Evolutionary conservation across 2,329 filamentous ascomycete genomes (phyloP).

Genomic region (Calonectria ilicicola): DNA sequence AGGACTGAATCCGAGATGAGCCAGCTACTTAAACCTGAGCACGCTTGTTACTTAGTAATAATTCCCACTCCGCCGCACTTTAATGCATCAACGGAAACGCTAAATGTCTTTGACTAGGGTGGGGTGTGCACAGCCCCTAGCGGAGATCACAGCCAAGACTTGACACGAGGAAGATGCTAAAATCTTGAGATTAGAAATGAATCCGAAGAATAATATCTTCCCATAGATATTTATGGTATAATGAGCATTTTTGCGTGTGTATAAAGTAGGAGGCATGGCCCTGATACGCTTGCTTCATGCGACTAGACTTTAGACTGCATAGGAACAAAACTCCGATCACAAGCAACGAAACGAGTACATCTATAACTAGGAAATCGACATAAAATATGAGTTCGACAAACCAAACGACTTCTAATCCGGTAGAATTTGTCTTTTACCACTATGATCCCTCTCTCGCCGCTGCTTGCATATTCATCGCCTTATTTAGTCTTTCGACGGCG

Average conservation of each 20-base stretch:
- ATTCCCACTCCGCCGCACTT: not conserved
- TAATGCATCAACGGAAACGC: too few species aligned
- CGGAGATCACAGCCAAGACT: too few species aligned
- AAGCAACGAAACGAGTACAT: not conserved
- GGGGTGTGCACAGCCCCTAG: not conserved
- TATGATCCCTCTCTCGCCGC: constrained; percentile 57
- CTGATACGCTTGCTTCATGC: too few species aligned
- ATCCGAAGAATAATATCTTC: too few species aligned
- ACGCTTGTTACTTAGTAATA: not conserved
- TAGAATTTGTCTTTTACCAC: constrained; percentile 49
- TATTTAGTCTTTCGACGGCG: constrained; percentile 52
- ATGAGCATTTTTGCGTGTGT: too few species aligned
- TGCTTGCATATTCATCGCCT: constrained; percentile 52
- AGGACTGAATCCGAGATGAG: not conserved
- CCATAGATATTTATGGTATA: too few species aligned
- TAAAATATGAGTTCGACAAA: not conserved
- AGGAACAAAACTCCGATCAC: not conserved
- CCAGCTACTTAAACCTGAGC: not conserved
- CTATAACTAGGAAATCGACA: too few species aligned
- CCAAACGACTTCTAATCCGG: not conserved
- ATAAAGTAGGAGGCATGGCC: too few species aligned
- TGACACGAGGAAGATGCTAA: too few species aligned
- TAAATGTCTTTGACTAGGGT: too few species aligned
- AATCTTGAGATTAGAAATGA: too few species aligned
- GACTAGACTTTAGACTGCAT: too few species aligned